phyloP scores from a whole-genome alignment of 352 stramenopile species.

The Poterioochromonas sp. region DNA sequence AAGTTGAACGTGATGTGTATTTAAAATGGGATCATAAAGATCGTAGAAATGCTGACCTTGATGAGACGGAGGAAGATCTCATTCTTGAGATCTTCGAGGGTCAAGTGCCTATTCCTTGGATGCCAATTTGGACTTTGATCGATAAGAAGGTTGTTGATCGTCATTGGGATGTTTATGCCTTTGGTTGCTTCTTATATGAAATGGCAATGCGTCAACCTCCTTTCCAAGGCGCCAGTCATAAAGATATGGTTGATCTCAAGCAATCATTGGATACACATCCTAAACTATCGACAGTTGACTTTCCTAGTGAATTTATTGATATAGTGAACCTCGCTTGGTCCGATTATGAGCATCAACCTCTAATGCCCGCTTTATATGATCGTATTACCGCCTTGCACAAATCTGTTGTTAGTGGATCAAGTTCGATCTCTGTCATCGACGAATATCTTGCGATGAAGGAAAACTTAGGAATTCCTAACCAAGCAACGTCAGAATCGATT shows the following conservation, averaged over 20 bases:
- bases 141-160: not conserved
- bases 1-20: not conserved
- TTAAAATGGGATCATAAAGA: not conserved
- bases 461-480: no score
- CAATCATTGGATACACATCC: not conserved
- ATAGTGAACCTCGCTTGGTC: not conserved
- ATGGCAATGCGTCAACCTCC: not conserved
- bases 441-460: no score
- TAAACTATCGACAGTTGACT: not conserved
- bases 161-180: slow-evolving; percentile 20
- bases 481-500: no score
- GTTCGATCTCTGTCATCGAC: no score
- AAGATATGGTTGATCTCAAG: not conserved
- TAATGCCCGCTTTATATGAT: not conserved
- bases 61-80: not conserved
- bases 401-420: not conserved
- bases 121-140: not conserved
- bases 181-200: slow-evolving; percentile 22
- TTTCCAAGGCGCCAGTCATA: no score
- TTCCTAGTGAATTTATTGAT: not conserved
- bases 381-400: not conserved
- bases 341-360: not conserved
- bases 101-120: not conserved
- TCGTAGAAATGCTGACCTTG: not conserved
- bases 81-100: not conserved